These are phyloP conservation scores for Tuber magnatum DNA, from an alignment of 495 filamentous ascomycete species.

Conservation along the genomic window DNA sequence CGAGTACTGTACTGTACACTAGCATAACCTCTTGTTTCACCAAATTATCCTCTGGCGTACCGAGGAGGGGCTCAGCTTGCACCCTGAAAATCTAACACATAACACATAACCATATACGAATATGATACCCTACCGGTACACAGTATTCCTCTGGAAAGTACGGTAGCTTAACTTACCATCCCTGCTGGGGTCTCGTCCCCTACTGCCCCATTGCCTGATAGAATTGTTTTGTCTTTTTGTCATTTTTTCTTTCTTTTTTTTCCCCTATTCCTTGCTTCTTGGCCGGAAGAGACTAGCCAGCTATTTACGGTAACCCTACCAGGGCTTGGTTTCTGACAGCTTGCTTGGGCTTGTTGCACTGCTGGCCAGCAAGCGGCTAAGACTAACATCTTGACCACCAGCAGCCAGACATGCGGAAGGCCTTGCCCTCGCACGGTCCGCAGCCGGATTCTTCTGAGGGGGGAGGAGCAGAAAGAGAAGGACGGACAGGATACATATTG, in stretches of 20 bases:
- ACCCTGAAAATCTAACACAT: not conserved
- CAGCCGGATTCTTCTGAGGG: not conserved
- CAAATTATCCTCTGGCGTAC: too few relatives aligned
- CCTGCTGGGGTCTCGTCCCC: not conserved
- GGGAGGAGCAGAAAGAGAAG: not conserved
- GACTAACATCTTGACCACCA: not conserved
- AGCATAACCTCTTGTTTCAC: too few relatives aligned
- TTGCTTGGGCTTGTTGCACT: not conserved
- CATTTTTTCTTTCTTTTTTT: not conserved
- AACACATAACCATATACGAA: constrained; percentile 1
- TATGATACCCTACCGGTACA: too few relatives aligned
- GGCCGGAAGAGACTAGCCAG: not conserved
- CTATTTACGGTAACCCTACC: not conserved
- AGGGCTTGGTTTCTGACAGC: not conserved
- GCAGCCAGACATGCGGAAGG: not conserved
- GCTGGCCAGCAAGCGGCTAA: constrained; percentile 1
- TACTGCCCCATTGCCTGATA: not conserved
- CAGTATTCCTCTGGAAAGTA: too few relatives aligned
- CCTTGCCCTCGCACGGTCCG: not conserved
- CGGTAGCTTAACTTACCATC: not conserved
- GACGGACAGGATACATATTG: not conserved
- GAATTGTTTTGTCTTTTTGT: not conserved
- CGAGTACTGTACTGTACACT: too few relatives aligned
- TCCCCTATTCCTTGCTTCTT: not conserved
- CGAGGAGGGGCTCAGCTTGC: not conserved